A percentile compares a stretch with the other conserved stretches of the same genome.
phyloP scores from a whole-genome alignment of 148 eudicot genomes.

The Spergularia bocconei region DNA sequence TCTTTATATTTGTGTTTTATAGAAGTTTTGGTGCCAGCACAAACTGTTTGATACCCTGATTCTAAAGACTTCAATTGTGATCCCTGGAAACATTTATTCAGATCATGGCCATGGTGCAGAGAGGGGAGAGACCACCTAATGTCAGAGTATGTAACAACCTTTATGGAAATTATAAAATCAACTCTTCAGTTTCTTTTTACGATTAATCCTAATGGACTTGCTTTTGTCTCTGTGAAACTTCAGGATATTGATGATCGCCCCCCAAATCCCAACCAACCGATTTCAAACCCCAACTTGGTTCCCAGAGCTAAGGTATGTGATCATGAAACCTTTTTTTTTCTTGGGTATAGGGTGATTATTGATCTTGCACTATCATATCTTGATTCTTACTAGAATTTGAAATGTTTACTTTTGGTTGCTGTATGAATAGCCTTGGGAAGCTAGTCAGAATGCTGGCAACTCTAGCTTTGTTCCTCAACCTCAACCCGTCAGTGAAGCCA shows the following conservation, averaged over 20 bases:
- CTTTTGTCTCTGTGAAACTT: constrained; percentile 19
- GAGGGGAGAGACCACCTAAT: constrained; percentile 90
- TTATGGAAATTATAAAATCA: neutral
- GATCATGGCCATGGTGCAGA: constrained; percentile 90
- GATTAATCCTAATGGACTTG: neutral
- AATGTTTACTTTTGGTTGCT: neutral
- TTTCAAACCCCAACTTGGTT: constrained; percentile 64
- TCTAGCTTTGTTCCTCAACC: constrained; percentile 14
- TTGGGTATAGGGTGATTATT: neutral
- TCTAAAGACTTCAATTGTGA: constrained; percentile 2
- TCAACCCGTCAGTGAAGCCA: constrained; percentile 29
- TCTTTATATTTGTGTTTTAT: neutral
- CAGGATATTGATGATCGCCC: constrained; percentile 94
- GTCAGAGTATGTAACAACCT: constrained; percentile 56
- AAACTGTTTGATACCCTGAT: neutral
- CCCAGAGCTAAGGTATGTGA: constrained; percentile 71
- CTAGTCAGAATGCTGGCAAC: constrained; percentile 35
- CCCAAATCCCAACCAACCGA: constrained; percentile 90
- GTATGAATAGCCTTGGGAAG: constrained; percentile 77
- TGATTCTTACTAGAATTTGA: neutral
- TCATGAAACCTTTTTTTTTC: neutral
- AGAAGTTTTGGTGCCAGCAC: neutral
- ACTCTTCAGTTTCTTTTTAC: neutral
- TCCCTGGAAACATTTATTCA: constrained; percentile 30
- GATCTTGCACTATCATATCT: neutral